Evolutionary conservation across 2,329 filamentous ascomycete species (phyloP).

Genomic region (Colletotrichum magnum): DNA sequence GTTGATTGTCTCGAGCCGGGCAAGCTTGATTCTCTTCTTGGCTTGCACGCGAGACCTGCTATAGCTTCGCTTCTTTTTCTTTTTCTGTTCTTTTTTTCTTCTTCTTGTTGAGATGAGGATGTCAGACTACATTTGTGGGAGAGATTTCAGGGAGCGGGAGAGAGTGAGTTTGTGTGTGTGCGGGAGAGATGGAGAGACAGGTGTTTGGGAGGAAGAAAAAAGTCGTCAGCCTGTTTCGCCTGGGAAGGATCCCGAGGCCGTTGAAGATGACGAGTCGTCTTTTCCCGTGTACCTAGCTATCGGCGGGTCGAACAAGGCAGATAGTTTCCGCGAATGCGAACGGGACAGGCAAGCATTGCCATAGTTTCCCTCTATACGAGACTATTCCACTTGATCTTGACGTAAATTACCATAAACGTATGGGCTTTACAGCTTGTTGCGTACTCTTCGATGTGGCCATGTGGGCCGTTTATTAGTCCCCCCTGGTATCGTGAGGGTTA

Average conservation of each 20-base stretch:
- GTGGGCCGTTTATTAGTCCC: conserved; percentile 17
- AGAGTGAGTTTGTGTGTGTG: not conserved
- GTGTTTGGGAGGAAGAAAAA: not conserved
- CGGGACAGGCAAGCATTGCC: conserved; percentile 19
- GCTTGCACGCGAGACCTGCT: conserved; percentile 33
- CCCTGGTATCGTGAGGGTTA: conserved; percentile 3
- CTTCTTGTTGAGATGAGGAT: conserved; percentile 30
- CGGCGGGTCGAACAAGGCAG: conserved; percentile 15
- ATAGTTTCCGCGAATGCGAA: conserved; percentile 26
- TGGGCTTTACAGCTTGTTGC: not conserved
- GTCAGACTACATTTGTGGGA: conserved; percentile 34
- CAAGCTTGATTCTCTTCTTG: conserved; percentile 20
- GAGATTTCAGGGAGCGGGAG: conserved; percentile 1
- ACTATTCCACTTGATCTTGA: no score
- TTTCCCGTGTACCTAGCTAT: conserved; percentile 17
- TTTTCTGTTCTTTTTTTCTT: not conserved
- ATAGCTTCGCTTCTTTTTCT: conserved; percentile 36
- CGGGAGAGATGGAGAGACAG: conserved; percentile 4
- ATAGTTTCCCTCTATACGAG: conserved; percentile 17
- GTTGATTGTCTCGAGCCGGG: conserved; percentile 21
- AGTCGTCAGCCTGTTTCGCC: not conserved
- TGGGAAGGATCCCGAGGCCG: not conserved
- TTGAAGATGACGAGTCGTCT: conserved; percentile 8
- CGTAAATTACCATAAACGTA: not conserved
- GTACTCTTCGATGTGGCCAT: conserved; percentile 10